A percentile compares a stretch with the other conserved stretches of the same genome.
Evolutionary conservation across 805 yeast genomes (phyloP).

Genomic region (Wickerhamomyces sydowiorum): DNA sequence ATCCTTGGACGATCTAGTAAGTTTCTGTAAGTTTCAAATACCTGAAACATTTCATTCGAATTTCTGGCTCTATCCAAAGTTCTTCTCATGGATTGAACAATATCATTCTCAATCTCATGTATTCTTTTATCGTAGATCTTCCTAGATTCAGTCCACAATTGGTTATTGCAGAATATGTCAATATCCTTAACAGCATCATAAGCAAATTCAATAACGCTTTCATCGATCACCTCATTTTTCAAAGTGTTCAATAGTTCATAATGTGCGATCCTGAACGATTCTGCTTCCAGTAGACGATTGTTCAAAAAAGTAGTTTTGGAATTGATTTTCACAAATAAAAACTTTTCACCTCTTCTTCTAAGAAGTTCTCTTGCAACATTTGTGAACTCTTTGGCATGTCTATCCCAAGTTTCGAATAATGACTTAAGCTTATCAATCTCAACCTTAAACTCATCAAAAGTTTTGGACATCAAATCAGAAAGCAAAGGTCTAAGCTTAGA

Average conservation of each 20-base stretch:
- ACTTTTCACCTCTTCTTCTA: conserved; percentile 67
- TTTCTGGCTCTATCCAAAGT: conserved; percentile 33
- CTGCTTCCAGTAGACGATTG: conserved; percentile 38
- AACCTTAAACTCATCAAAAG: conserved; percentile 33
- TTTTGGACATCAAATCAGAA: conserved; percentile 38
- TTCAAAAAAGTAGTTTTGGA: conserved; percentile 34
- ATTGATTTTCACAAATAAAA: conserved; percentile 57
- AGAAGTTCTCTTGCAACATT: conserved; percentile 67
- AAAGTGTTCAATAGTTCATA: conserved; percentile 39
- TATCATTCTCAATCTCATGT: conserved; percentile 37
- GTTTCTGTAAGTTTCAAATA: conserved; percentile 42
- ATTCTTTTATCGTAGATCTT: conserved; percentile 36
- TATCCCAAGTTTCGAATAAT: conserved; percentile 50
- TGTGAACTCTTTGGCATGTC: conserved; percentile 54
- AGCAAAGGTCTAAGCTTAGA: conserved; percentile 35
- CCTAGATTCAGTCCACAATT: conserved; percentile 37
- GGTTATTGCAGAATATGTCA: conserved; percentile 33
- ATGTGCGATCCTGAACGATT: conserved; percentile 47
- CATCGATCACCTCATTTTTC: conserved; percentile 9
- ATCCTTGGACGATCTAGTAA: conserved; percentile 48
- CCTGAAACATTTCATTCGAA: conserved; percentile 44
- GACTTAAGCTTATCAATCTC: conserved; percentile 24
- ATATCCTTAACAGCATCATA: conserved; percentile 33
- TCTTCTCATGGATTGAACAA: conserved; percentile 35
- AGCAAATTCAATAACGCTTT: conserved; percentile 32